Evolutionary conservation across 2,329 filamentous ascomycete species (phyloP), one percentile per base, ranked within the genome.

Genomic region (Balansia obtecta): DNA sequence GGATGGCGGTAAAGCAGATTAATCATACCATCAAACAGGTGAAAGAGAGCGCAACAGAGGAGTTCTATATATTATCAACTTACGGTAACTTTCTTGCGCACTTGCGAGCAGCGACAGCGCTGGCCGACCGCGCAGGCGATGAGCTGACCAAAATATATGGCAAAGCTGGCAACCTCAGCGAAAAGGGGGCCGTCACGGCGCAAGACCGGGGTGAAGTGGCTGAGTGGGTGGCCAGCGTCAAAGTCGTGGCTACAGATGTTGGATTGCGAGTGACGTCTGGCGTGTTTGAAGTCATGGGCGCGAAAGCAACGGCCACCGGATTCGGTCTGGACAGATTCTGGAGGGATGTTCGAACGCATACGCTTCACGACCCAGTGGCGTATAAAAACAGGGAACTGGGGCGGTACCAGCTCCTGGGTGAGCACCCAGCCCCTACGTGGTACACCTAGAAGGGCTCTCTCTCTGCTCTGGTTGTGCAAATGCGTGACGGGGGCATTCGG

Each of bases 311-410:
- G 0, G 71, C 73, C 0, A 66, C 67, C 49, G 82, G 75, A 56
- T 73, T 80, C 1, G 79, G 79, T 0, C 63, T 85, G 52, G 82
- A 84, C 65, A 67, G 80, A 1, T 85, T 80, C 62, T 85, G 79
- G 79, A 70, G 81, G 44, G 80, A 85, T 58, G 66, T 84, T n/a
- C 64, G 82, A 5, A 83, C 80, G 4, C 82, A 85, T 63, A 77
- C 74, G 0, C 61, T 85, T 57, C 81, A 85, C 63, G 82, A 85
- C 61, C 81, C 80, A 0, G 79, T 85, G 30, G 76, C 80, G 22
- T 84, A 83, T 57, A 84, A 84, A 70, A 80, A 82, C 51, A 64
- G 75, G 3, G 80, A 85, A 63, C 57, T 83, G 48, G 80, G 80
- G 0, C 64, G 75, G 20, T 84, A 71, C 58, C 68, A 74, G 39